These are phyloP conservation scores for Crotalaria pallida DNA, from an alignment of 306 rosid species.

Conservation along the genomic window DNA sequence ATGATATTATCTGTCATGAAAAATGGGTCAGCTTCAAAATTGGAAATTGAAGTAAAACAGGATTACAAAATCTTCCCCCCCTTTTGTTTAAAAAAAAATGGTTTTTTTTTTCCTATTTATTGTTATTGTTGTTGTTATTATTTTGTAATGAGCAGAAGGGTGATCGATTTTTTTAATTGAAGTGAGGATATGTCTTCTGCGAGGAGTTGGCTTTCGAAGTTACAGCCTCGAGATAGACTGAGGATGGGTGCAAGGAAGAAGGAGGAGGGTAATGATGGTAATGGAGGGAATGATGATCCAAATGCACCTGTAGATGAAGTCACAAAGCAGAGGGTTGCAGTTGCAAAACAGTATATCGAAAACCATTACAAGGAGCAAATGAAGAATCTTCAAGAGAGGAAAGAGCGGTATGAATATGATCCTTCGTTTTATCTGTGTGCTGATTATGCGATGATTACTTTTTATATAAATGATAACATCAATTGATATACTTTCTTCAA, in stretches of 20 bases:
- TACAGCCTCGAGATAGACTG: constrained; percentile 76
- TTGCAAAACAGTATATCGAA: constrained; percentile 94
- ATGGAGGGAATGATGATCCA: constrained; percentile 36
- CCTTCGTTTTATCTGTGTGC: neutral
- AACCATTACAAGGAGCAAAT: constrained; percentile 96
- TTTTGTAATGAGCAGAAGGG: constrained; percentile 18
- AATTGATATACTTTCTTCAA: neutral
- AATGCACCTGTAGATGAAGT: constrained; percentile 42
- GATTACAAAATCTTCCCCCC: neutral
- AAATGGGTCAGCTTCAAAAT: neutral
- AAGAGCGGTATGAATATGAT: constrained; percentile 58
- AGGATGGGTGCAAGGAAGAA: constrained; percentile 55
- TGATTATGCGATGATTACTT: neutral
- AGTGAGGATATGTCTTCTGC: constrained; percentile 75
- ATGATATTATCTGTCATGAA: neutral
- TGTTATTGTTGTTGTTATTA: constrained; percentile 4
- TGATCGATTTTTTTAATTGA: constrained; percentile 30
- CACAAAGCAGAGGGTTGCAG: constrained; percentile 92
- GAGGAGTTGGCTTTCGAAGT: constrained; percentile 84
- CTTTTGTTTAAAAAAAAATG: neutral
- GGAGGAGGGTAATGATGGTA: constrained; percentile 34
- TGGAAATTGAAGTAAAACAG: neutral
- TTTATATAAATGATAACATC: neutral
- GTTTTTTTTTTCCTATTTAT: neutral
- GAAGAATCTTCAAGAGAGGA: constrained; percentile 94